These are phyloP conservation scores for Erythrobasidium yunnanense DNA, from an alignment of 768 basidiomycete genomes.

Conservation along the genomic window DNA sequence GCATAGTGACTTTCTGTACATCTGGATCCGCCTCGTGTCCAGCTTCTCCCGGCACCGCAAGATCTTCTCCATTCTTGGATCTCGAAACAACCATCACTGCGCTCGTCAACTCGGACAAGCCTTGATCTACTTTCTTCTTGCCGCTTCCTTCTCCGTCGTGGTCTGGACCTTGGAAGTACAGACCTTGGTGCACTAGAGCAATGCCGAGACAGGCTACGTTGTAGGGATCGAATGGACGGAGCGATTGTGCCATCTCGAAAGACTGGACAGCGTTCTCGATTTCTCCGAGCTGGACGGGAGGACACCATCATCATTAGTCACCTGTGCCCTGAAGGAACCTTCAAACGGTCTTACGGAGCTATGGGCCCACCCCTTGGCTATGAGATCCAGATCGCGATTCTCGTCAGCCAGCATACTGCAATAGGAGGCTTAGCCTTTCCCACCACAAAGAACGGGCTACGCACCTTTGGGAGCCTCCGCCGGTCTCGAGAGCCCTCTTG, in stretches of 20 bases:
- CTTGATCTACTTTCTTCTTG: too few species aligned
- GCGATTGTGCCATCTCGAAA: conserved; percentile 12
- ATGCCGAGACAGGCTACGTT: conserved; percentile 5
- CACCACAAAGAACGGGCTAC: too few species aligned
- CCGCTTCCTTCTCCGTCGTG: background rate
- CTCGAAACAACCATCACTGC: background rate
- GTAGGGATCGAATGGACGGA: conserved; percentile 10
- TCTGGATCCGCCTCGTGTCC: background rate
- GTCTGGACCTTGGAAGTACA: background rate
- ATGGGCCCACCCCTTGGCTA: conserved; percentile 21
- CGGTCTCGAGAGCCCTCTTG: background rate
- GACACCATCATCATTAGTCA: background rate
- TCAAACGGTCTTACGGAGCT: background rate
- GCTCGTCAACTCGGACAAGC: conserved; percentile 1
- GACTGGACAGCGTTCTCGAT: background rate
- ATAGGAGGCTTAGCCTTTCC: too few species aligned
- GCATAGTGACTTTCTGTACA: background rate
- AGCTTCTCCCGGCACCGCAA: background rate
- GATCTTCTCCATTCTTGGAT: background rate
- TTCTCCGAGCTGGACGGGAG: conserved; percentile 1
- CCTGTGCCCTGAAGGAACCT: background rate
- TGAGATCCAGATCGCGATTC: conserved; percentile 10
- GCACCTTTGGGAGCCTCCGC: background rate
- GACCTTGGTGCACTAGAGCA: background rate
- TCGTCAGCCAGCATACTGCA: conserved; percentile 2